A percentile compares a stretch with the other conserved stretches of the same genome.
phyloP scores from a whole-genome alignment of 176 grass and related monocot genomes.

The Musa acuminata region DNA sequence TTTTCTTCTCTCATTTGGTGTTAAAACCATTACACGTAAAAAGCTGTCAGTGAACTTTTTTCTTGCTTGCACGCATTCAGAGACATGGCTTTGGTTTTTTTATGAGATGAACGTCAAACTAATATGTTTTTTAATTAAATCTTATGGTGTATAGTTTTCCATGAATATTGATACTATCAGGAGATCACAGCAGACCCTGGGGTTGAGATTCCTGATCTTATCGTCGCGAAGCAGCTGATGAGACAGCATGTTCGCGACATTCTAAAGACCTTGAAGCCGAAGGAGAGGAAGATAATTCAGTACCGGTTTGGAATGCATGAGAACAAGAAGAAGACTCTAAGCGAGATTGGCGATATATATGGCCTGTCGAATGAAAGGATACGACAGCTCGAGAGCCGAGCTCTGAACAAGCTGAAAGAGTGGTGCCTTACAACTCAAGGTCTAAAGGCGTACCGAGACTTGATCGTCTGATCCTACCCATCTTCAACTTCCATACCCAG shows the following conservation, averaged over 20 bases:
- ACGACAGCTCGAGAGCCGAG: constrained; percentile 62
- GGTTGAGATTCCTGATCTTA: constrained; percentile 50
- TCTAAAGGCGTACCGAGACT: constrained; percentile 46
- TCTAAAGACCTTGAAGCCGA: constrained; percentile 52
- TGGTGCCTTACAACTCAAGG: constrained; percentile 39
- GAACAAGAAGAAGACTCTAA: constrained; percentile 48
- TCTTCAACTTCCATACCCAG: too few relatives aligned
- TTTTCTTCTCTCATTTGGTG: too few relatives aligned
- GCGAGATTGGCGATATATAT: constrained; percentile 60
- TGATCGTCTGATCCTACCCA: constrained; percentile 25
- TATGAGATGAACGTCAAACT: too few relatives aligned
- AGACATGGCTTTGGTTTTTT: too few relatives aligned
- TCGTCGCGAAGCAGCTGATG: constrained; percentile 49
- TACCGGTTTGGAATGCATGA: constrained; percentile 61
- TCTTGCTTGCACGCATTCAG: too few relatives aligned
- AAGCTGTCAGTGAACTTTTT: too few relatives aligned
- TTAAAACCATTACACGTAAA: too few relatives aligned
- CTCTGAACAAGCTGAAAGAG: constrained; percentile 51
- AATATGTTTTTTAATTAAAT: neutral
- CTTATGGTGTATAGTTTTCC: neutral
- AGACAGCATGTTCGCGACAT: constrained; percentile 48
- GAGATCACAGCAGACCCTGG: constrained; percentile 58
- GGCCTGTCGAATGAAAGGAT: constrained; percentile 77
- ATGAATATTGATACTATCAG: constrained; percentile 29
- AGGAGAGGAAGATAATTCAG: constrained; percentile 70